Base-by-base conservation (phyloP, 371 early-diverging fungal species). In the Mortierella sp. region DNA sequence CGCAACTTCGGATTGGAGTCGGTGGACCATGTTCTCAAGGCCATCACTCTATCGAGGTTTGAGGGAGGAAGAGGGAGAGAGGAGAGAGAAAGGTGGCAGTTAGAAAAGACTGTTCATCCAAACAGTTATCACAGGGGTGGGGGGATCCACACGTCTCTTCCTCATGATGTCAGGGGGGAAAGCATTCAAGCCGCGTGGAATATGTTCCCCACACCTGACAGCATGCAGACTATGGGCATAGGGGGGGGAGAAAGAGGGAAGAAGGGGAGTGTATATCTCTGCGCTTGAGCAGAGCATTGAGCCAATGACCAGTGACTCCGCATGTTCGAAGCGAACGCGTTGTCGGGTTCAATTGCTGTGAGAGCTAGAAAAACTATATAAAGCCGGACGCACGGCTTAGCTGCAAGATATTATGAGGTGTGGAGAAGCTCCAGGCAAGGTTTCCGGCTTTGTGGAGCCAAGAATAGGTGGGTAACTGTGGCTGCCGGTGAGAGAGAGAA, bases 1-100 rank as follows among this genome's bases (percentile, higher is more conserved):
- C 17, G 76, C 76, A 17, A 74, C 68, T 34, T 74, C 76, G 16
- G 76, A 63, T n/a, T 74, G 76, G 12, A 74, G 57, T 37, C 47
- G 49, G 25, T 74, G 76, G 14, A 74, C 68, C 41, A 67, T 54
- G 27, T 68, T 57, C 22, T 60, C 76, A 51, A 74, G 53, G 13
- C 67, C 58, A 37, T 68, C 69, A 43, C 64, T 64, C 76, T 74
- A 63, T 56, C 40, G n/a, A 6, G 24, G 19, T 52, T 9, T 9
- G 17, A 31, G 19, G 4, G 49, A 27, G 24, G 47, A 52, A 1
- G 43, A 53, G 21, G n/a, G 17, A 31, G 19, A 8, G 49, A 27
- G 24, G 47, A 52, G 19, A 19, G 2, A 27, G 22, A 10, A 7
- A 43, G 39, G 12, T n/a, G 3, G 55, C 25, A 45, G 3, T 13